Conservation (phyloP, 306 rosid species). For the Vigna mungo region DNA sequence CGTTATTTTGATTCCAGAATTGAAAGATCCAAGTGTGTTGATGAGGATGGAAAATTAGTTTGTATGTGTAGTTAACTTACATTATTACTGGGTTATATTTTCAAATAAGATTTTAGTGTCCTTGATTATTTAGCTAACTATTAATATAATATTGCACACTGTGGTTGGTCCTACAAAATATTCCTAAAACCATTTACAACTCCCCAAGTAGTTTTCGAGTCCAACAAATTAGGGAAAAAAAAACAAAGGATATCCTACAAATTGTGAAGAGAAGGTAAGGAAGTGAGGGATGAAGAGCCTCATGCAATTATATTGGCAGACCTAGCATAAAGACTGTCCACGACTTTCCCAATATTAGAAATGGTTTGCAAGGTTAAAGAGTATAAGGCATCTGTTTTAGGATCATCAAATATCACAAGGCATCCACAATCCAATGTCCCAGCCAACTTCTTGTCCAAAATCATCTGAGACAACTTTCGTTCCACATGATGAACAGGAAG, state of each 20-base stretch:
- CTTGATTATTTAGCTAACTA: too few species aligned
- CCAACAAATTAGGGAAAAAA: conserved; percentile 29
- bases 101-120: too few species aligned
- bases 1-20: too few species aligned
- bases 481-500: conserved; percentile 69
- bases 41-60: too few species aligned
- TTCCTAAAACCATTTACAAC: too few species aligned
- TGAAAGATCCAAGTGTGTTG: too few species aligned
- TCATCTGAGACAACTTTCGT: conserved; percentile 66
- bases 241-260: neutral
- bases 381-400: conserved; percentile 56
- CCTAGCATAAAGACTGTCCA: conserved; percentile 85
- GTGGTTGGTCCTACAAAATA: too few species aligned
- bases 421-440: conserved; percentile 92
- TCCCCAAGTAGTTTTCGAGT: neutral
- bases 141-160: too few species aligned
- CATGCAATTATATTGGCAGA: conserved; percentile 95
- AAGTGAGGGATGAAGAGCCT: conserved; percentile 32
- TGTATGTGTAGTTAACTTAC: too few species aligned
- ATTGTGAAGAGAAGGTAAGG: neutral
- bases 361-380: conserved; percentile 80
- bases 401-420: conserved; percentile 63
- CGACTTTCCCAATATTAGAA: conserved; percentile 83
- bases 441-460: conserved; percentile 62
- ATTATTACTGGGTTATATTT: too few species aligned